These are phyloP conservation scores for Trichodelitschia bisporula DNA, from an alignment of 495 filamentous ascomycete genomes.

Conservation along the genomic window DNA sequence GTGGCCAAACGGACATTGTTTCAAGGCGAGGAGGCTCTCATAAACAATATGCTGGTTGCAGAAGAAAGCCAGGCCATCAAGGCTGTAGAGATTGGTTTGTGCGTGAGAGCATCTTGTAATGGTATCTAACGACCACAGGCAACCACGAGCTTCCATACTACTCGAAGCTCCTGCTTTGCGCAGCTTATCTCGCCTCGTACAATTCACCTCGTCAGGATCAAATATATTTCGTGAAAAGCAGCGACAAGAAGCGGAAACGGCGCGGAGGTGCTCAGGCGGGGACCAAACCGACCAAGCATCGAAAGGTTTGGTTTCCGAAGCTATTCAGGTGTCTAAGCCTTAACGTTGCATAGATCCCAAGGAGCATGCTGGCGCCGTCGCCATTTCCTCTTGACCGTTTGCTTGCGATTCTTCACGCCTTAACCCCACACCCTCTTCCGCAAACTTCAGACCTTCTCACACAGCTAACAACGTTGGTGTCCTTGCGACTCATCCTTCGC, in stretches of 20 bases:
- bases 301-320: slow-evolving; percentile 8
- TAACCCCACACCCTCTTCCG: slow-evolving; percentile 37
- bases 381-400: slow-evolving; percentile 72
- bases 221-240: slow-evolving; percentile 62
- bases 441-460: slow-evolving; percentile 25
- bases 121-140: no score
- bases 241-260: slow-evolving; percentile 29
- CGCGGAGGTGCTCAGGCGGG: slow-evolving; percentile 16
- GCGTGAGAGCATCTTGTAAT: no score
- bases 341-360: slow-evolving; percentile 23
- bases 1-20: slow-evolving; percentile 49
- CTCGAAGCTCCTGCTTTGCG: slow-evolving; percentile 58
- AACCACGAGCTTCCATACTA: slow-evolving; percentile 40
- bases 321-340: not conserved
- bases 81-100: no score
- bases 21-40: slow-evolving; percentile 44
- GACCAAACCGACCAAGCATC: slow-evolving; percentile 10
- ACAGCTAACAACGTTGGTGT: slow-evolving; percentile 52
- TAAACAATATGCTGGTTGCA: not conserved
- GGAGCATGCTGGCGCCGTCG: slow-evolving; percentile 46
- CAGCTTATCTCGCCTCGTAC: slow-evolving; percentile 79
- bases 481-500: slow-evolving; percentile 45
- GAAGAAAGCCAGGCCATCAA: no score
- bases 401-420: slow-evolving; percentile 63
- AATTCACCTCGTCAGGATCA: slow-evolving; percentile 57